Evolutionary conservation across 108 stramenopile species (phyloP).

Genomic region (Nitzschia inconspicua): DNA sequence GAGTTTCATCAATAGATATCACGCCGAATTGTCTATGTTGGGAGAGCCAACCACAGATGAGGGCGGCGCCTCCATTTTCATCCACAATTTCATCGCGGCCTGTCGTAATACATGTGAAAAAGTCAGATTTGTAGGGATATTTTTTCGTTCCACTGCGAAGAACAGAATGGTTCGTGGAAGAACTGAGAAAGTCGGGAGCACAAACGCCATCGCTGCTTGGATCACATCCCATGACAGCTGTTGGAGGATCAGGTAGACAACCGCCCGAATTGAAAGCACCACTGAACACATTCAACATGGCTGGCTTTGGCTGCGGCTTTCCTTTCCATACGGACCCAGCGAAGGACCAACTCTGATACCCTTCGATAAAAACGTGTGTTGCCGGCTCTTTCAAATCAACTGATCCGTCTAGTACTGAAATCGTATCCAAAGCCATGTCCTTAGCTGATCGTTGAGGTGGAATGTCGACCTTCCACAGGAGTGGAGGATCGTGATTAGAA

Average conservation of each 20-base stretch:
- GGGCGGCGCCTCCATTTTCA: constrained; percentile 80
- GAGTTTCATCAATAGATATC: constrained; percentile 54
- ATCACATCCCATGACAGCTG: constrained; percentile 1
- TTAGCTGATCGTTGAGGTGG: constrained; percentile 36
- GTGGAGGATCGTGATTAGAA: constrained; percentile 42
- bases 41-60: constrained; percentile 82
- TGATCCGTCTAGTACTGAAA: constrained; percentile 67
- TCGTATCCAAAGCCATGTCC: constrained; percentile 57
- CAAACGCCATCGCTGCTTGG: not conserved
- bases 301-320: constrained; percentile 64
- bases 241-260: constrained; percentile 8
- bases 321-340: constrained; percentile 72
- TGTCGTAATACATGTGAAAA: constrained; percentile 75
- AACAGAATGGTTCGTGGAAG: not conserved
- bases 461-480: constrained; percentile 82
- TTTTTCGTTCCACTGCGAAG: not conserved
- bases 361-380: constrained; percentile 80
- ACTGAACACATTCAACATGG: constrained; percentile 72
- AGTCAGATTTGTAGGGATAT: constrained; percentile 71
- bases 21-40: constrained; percentile 83
- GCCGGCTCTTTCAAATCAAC: constrained; percentile 47
- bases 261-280: constrained; percentile 77
- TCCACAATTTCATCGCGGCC: constrained; percentile 49
- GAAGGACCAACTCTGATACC: constrained; percentile 87
- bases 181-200: not conserved